phyloP scores from a whole-genome alignment of 208 protist species.

The Acanthamoeba rhysodes region DNA sequence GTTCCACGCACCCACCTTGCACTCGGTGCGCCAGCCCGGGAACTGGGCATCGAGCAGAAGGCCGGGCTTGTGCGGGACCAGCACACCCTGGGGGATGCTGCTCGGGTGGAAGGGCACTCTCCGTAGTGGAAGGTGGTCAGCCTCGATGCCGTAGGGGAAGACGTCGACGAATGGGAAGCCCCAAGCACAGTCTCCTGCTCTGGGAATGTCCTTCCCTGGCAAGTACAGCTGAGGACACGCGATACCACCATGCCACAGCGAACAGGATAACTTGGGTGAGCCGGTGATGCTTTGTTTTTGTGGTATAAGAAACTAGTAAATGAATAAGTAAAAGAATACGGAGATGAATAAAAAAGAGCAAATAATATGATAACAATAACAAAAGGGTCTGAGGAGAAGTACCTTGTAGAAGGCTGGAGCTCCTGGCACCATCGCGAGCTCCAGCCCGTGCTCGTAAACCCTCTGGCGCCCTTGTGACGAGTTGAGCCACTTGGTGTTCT shows the following conservation, averaged over 20 bases:
- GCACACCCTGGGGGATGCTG: not conserved
- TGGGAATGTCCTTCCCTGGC: not conserved
- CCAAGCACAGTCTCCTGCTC: not conserved
- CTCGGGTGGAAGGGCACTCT: not conserved
- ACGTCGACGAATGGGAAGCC: constrained; percentile 16
- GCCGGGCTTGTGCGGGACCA: not conserved
- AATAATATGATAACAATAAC: no score
- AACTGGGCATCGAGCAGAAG: not conserved
- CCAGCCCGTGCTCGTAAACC: not conserved
- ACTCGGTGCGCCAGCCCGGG: not conserved
- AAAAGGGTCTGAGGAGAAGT: no score
- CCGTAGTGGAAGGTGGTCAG: not conserved
- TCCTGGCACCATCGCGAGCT: not conserved
- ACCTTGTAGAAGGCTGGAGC: no score
- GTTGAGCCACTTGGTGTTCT: not conserved
- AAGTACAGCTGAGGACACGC: not conserved
- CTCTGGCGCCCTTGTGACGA: not conserved
- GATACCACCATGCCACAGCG: not conserved
- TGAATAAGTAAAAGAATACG: no score
- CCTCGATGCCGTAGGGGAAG: not conserved
- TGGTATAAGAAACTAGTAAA: no score
- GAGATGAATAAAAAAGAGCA: no score
- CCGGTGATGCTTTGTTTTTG: not conserved
- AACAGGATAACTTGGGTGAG: not conserved
- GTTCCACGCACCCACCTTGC: not conserved